phyloP scores from a whole-genome alignment of 345 rosid genomes.

The Brassica nigra region DNA sequence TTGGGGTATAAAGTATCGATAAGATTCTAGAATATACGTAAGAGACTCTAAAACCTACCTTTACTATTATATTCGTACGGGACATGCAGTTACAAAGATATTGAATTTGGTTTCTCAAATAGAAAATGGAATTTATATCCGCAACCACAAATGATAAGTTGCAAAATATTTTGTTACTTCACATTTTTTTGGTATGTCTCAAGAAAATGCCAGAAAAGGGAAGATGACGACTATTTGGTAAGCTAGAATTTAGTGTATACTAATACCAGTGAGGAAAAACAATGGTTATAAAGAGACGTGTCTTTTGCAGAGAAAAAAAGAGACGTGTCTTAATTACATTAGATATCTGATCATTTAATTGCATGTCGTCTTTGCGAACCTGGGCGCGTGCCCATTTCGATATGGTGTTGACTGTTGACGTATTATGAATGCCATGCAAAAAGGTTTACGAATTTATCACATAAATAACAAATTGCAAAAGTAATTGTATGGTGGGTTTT shows the following conservation, averaged over 20 bases:
- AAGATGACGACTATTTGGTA: constrained; percentile 16
- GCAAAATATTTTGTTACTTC: background rate
- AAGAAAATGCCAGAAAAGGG: constrained; percentile 14
- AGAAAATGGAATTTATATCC: background rate
- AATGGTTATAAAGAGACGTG: background rate
- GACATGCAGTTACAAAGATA: constrained; percentile 2
- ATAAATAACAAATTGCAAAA: background rate
- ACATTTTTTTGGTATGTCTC: constrained; percentile 9
- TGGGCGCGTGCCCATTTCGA: background rate
- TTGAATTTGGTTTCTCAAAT: background rate
- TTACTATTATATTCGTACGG: background rate
- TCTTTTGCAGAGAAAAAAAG: background rate
- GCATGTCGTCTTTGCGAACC: constrained; percentile 2
- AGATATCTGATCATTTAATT: background rate
- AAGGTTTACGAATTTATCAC: constrained; percentile 1
- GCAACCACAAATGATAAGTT: constrained; percentile 6
- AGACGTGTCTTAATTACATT: background rate
- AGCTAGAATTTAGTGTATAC: constrained; percentile 3
- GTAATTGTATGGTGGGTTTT: constrained; percentile 7
- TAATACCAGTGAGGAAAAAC: background rate
- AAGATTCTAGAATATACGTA: constrained; percentile 10
- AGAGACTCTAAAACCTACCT: constrained; percentile 6
- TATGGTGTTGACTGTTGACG: background rate
- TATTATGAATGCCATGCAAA: constrained; percentile 8
- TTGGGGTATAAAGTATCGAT: background rate